Conservation (phyloP, 192 early-diverging fungal species). For the Rhizoclosmatium globosum region DNA sequence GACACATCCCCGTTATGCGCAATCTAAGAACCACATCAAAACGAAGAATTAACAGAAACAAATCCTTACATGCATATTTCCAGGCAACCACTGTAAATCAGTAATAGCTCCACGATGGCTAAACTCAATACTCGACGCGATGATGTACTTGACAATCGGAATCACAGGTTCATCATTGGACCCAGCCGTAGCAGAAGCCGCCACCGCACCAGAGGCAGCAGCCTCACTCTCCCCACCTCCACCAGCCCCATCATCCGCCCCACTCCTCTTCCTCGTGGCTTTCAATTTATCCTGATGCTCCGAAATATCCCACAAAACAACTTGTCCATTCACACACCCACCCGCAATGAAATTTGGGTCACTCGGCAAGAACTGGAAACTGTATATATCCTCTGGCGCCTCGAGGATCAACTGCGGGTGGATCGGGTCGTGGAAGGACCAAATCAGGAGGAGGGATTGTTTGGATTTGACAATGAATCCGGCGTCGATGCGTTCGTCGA, state of each 20-base stretch:
- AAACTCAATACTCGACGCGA: conserved; percentile 65
- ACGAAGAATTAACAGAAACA: neutral
- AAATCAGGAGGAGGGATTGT: conserved; percentile 61
- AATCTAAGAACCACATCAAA: conserved; percentile 33
- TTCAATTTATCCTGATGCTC: conserved; percentile 68
- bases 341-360: conserved; percentile 66
- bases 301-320: conserved; percentile 68
- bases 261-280: conserved; percentile 43
- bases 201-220: conserved; percentile 25
- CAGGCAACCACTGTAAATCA: conserved; percentile 64
- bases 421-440: conserved; percentile 73
- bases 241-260: neutral
- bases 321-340: conserved; percentile 67
- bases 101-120: conserved; percentile 58
- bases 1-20: conserved; percentile 51
- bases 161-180: conserved; percentile 29
- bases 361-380: conserved; percentile 64
- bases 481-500: conserved; percentile 61
- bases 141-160: conserved; percentile 53
- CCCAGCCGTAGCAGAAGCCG: conserved; percentile 4
- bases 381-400: conserved; percentile 66
- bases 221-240: conserved; percentile 31
- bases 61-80: conserved; percentile 56
- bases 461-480: conserved; percentile 54
- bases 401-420: conserved; percentile 70